Evolutionary conservation across 2,329 filamentous ascomycete genomes (phyloP).

Genomic region (Phaeophleospora eucalypticola): DNA sequence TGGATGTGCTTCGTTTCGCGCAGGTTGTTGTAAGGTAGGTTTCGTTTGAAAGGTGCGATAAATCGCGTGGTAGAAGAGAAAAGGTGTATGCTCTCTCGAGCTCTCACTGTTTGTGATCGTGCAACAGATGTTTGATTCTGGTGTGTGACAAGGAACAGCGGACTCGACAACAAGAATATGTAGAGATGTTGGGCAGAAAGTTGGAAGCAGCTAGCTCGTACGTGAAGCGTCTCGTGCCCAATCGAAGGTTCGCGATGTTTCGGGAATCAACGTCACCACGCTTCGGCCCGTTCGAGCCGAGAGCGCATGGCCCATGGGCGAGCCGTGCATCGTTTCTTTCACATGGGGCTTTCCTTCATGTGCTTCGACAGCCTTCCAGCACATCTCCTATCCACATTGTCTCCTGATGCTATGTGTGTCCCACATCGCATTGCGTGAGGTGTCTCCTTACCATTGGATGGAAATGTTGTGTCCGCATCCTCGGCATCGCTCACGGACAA

Average conservation of each 20-base stretch:
- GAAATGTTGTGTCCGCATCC: too few species aligned
- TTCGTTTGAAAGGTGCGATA: too few species aligned
- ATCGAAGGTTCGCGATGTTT: neutral
- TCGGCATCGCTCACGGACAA: too few species aligned
- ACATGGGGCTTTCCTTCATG: too few species aligned
- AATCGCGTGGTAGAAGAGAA: neutral
- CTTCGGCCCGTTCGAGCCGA: neutral
- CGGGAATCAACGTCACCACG: neutral
- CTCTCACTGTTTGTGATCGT: neutral
- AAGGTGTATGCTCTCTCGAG: slow-evolving; percentile 4
- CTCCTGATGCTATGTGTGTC: neutral
- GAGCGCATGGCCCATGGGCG: too few species aligned
- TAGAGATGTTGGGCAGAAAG: neutral
- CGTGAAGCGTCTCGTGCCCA: neutral
- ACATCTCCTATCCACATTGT: too few species aligned
- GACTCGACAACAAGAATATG: neutral
- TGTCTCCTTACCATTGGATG: too few species aligned
- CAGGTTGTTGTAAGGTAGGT: neutral
- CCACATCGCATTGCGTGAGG: neutral
- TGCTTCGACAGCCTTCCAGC: too few species aligned
- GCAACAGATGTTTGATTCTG: slow-evolving; percentile 1
- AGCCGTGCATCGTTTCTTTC: too few species aligned
- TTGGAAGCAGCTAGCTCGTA: neutral
- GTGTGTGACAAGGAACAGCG: neutral
- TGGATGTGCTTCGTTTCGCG: slow-evolving; percentile 29